A percentile compares a stretch with the other conserved stretches of the same genome.
Evolutionary conservation across 345 rosid species (phyloP).

Genomic region (Euclidium syriacum): DNA sequence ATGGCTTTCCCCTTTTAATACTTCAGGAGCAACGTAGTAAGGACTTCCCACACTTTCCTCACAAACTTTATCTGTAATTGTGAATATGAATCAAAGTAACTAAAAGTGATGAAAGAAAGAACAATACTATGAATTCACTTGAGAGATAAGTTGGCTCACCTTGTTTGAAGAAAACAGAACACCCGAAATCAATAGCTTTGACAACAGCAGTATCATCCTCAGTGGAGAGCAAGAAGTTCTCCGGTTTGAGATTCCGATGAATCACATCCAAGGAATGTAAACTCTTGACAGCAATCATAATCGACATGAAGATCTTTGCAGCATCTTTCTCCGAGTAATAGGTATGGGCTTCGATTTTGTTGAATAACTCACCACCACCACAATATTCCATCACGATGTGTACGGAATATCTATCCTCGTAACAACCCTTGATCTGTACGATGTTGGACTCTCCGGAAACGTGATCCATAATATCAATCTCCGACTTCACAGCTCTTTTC

Average conservation of each 20-base stretch:
- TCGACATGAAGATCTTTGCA: conserved; percentile 40
- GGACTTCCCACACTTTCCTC: conserved; percentile 63
- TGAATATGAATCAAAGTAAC: neutral
- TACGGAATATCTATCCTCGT: conserved; percentile 53
- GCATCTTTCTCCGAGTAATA: conserved; percentile 69
- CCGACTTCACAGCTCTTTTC: conserved; percentile 52
- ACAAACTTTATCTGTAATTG: conserved; percentile 47
- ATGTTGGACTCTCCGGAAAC: conserved; percentile 62
- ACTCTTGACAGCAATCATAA: conserved; percentile 59
- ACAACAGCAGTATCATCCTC: conserved; percentile 47
- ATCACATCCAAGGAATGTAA: conserved; percentile 65
- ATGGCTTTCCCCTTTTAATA: conserved; percentile 45
- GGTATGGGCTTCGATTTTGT: conserved; percentile 50
- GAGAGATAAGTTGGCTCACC: too few species aligned
- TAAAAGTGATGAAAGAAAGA: too few species aligned
- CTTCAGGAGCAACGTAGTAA: conserved; percentile 85
- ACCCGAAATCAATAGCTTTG: conserved; percentile 76
- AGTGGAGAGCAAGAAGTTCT: conserved; percentile 63
- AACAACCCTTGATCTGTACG: conserved; percentile 53
- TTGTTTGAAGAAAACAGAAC: conserved; percentile 67
- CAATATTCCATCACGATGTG: conserved; percentile 82
- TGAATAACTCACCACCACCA: conserved; percentile 70
- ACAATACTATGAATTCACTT: too few species aligned
- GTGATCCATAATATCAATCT: conserved; percentile 65
- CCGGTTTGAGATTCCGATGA: conserved; percentile 77